phyloP scores from a whole-genome alignment of 2,329 filamentous ascomycete genomes.

The Huntiella abstrusa region DNA sequence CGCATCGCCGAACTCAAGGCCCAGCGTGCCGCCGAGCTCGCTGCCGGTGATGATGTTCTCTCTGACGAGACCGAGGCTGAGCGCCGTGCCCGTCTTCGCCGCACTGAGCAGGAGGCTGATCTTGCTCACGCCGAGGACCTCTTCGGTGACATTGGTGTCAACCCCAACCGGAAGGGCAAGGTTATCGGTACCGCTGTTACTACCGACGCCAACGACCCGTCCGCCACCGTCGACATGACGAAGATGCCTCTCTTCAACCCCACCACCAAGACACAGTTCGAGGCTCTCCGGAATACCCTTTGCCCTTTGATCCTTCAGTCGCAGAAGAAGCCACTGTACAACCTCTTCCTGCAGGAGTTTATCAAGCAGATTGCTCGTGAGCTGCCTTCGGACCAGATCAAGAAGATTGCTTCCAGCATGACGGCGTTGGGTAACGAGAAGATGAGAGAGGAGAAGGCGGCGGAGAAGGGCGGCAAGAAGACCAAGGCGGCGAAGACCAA shows the following conservation, averaged over 20 bases:
- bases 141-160: constrained; percentile 57
- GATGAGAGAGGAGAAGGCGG: constrained; percentile 93
- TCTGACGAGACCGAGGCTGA: constrained; percentile 52
- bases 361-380: constrained; percentile 73
- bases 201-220: constrained; percentile 55
- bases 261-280: constrained; percentile 69
- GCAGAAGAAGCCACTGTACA: constrained; percentile 77
- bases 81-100: constrained; percentile 53
- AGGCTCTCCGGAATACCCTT: constrained; percentile 58
- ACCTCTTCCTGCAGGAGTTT: constrained; percentile 80
- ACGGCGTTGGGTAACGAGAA: constrained; percentile 94
- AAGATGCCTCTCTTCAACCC: constrained; percentile 76
- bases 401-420: constrained; percentile 76
- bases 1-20: constrained; percentile 61
- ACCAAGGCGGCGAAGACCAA: constrained; percentile 93
- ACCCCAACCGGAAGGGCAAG: constrained; percentile 46
- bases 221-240: constrained; percentile 62
- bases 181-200: constrained; percentile 46
- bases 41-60: constrained; percentile 31
- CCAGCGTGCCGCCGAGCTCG: constrained; percentile 32
- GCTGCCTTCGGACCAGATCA: constrained; percentile 79
- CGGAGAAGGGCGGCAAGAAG: constrained; percentile 93
- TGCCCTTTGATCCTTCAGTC: constrained; percentile 57
- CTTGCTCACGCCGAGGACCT: constrained; percentile 80
- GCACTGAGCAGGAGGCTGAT: constrained; percentile 72